These are phyloP conservation scores for Austroboletus eburneus DNA, from an alignment of 768 basidiomycete genomes.

Conservation along the genomic window DNA sequence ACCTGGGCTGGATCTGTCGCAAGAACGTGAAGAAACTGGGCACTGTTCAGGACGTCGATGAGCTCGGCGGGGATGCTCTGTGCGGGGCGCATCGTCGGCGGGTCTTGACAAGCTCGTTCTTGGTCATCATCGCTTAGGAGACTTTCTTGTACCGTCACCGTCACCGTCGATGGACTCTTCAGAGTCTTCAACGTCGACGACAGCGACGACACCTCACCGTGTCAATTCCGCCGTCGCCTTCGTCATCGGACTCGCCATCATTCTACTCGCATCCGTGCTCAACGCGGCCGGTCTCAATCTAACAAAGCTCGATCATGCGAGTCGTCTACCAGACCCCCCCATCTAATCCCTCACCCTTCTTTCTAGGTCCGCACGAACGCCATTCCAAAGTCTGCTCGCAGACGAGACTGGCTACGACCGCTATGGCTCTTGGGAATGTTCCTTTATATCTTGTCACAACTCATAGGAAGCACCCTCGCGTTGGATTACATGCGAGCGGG, in stretches of 20 bases:
- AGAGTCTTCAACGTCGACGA: constrained; percentile 16
- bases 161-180: constrained; percentile 18
- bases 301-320: constrained; percentile 88
- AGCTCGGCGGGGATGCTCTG: constrained; percentile 45
- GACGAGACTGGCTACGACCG: constrained; percentile 76
- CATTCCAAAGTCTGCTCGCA: constrained; percentile 72
- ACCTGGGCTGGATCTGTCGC: constrained; percentile 56
- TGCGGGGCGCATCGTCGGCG: constrained; percentile 23
- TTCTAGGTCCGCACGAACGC: constrained; percentile 65
- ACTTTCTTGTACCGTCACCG: constrained; percentile 5
- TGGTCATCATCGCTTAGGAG: constrained; percentile 17
- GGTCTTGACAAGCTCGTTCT: no score
- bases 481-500: constrained; percentile 87
- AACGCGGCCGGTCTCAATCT: constrained; percentile 93
- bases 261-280: constrained; percentile 77
- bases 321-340: no score
- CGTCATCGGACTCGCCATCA: constrained; percentile 82
- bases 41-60: constrained; percentile 50
- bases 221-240: constrained; percentile 65
- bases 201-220: constrained; percentile 31
- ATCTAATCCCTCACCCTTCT: background rate
- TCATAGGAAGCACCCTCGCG: constrained; percentile 84
- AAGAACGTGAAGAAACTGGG: constrained; percentile 65
- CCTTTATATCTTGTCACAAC: constrained; percentile 88
- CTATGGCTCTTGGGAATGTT: constrained; percentile 91